Evolutionary conservation across 768 basidiomycete species (phyloP).

Genomic region (Lactarius pseudohatsudake): DNA sequence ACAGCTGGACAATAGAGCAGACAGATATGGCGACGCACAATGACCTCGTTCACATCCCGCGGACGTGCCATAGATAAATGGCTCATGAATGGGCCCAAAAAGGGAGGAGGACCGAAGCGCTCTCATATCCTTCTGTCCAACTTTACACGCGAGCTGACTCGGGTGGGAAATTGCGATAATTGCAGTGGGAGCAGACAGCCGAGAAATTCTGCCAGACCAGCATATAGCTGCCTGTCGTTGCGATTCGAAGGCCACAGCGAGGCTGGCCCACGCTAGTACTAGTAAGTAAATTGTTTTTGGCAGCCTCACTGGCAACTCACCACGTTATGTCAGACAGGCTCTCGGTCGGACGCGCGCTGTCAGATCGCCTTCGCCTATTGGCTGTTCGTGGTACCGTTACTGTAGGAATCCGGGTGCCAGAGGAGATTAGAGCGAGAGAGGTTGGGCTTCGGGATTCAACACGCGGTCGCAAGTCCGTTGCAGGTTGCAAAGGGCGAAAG

Average conservation of each 20-base stretch:
- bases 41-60: background rate
- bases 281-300: background rate
- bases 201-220: background rate
- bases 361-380: background rate
- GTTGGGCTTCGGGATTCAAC: background rate
- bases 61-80: background rate
- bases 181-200: background rate
- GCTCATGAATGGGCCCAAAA: background rate
- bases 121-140: background rate
- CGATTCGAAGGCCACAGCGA: background rate
- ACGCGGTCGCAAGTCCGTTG: background rate
- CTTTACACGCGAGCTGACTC: conserved; percentile 18
- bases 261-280: background rate
- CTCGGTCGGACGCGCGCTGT: background rate
- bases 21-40: conserved; percentile 1
- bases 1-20: conserved; percentile 12
- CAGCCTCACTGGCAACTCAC: background rate
- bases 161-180: conserved; percentile 8
- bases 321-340: conserved; percentile 5
- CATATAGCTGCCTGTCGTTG: background rate
- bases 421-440: no score
- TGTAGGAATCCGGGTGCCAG: no score
- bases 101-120: background rate
- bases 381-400: background rate
- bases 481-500: background rate